Conservation (phyloP, 176 grass and related monocot genomes). For the Oryza meyeriana region DNA sequence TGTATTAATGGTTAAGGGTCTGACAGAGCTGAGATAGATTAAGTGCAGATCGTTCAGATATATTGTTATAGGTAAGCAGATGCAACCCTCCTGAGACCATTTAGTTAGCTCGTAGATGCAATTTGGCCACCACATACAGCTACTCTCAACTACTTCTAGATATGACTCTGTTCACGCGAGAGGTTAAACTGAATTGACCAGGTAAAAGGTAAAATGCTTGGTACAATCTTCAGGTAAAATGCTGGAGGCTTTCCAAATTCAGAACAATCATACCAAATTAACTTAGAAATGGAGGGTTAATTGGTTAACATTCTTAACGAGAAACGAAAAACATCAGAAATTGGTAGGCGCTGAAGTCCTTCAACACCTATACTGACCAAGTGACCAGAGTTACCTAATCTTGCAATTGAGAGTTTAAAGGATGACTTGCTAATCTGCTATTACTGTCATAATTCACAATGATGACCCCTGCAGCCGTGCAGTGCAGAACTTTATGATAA, state of each 20-base stretch:
- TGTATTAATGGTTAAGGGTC: not conserved
- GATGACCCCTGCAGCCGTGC: too few relatives aligned
- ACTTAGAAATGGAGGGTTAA: not conserved
- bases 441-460: not conserved
- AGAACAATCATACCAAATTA: not conserved
- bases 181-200: not conserved
- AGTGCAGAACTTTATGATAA: not conserved
- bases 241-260: not conserved
- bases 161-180: not conserved
- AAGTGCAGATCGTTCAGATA: not conserved
- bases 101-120: too few relatives aligned
- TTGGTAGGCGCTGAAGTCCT: not conserved
- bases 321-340: not conserved
- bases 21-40: not conserved
- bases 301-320: not conserved
- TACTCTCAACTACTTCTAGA: constrained; percentile 8
- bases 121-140: constrained; percentile 42
- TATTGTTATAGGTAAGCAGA: constrained; percentile 27
- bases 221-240: not conserved
- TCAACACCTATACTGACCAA: not conserved
- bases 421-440: not conserved
- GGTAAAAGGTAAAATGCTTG: not conserved
- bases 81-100: constrained; percentile 27
- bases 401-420: not conserved
- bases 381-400: not conserved